Percentiles rank a stretch among this genome's conserved stretches.
These are phyloP conservation scores for Protea cynaroides DNA, from an alignment of 164 flowering plant genomes.

Conservation along the genomic window DNA sequence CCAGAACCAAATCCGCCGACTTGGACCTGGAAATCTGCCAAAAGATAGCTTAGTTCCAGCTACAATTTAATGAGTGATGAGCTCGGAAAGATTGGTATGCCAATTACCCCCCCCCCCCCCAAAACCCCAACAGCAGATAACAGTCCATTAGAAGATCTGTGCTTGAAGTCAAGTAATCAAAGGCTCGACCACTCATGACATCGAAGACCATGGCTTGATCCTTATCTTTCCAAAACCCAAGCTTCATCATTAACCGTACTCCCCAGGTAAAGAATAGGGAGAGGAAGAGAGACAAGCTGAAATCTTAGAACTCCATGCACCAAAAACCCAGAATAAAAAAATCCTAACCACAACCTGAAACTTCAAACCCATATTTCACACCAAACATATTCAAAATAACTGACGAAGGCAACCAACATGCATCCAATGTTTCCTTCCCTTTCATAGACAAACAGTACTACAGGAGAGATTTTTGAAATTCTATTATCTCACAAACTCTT, in stretches of 20 bases:
- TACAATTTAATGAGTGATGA: conserved; percentile 57
- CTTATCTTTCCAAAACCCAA: too few species aligned
- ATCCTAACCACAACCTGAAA: conserved; percentile 6
- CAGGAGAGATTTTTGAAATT: background rate
- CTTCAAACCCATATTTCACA: conserved; percentile 8
- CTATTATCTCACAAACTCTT: background rate
- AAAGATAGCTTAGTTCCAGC: conserved; percentile 91
- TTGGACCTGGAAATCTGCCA: conserved; percentile 84
- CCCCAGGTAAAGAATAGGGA: too few species aligned
- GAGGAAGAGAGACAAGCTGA: too few species aligned
- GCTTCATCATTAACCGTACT: too few species aligned
- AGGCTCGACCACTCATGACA: conserved; percentile 51
- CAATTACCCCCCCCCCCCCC: conserved; percentile 59
- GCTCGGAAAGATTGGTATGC: conserved; percentile 81
- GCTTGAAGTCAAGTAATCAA: conserved; percentile 58
- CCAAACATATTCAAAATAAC: conserved; percentile 4
- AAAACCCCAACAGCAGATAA: conserved; percentile 39
- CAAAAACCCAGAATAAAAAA: conserved; percentile 9
- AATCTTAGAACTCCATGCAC: background rate
- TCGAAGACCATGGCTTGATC: too few species aligned
- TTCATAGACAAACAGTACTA: background rate
- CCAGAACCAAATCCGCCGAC: conserved; percentile 64
- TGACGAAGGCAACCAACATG: conserved; percentile 1
- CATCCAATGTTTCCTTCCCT: background rate
- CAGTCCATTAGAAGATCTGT: conserved; percentile 44